Percentiles rank a stretch among this genome's conserved stretches.
Conservation (phyloP, 495 filamentous ascomycete species). For the Neurospora sp. region DNA sequence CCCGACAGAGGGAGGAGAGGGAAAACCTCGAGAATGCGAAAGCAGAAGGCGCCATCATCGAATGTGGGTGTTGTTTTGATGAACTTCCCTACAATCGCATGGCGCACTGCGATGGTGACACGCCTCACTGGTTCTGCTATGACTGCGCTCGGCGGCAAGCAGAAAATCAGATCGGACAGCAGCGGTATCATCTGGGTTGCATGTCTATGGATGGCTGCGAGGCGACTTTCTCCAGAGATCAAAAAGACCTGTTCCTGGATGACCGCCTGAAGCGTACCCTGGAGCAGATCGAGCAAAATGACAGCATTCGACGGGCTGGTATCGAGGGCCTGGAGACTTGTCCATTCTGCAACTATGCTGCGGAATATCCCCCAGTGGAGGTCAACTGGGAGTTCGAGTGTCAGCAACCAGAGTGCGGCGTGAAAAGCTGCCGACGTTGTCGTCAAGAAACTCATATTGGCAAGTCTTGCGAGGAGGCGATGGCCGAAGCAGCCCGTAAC, state of each 20-base stretch:
- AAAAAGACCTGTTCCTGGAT: slow-evolving; percentile 48
- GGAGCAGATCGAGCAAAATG: slow-evolving; percentile 58
- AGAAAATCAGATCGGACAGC: slow-evolving; percentile 55
- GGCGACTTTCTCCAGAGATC: slow-evolving; percentile 30
- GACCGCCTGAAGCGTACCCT: slow-evolving; percentile 44
- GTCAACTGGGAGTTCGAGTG: slow-evolving; percentile 68
- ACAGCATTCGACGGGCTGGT: slow-evolving; percentile 52
- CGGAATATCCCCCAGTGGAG: slow-evolving; percentile 56
- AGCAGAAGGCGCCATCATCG: slow-evolving; percentile 39
- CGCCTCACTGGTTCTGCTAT: slow-evolving; percentile 52
- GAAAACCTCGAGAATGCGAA: slow-evolving; percentile 34
- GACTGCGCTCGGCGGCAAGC: slow-evolving; percentile 54
- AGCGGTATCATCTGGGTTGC: slow-evolving; percentile 48
- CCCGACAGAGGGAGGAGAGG: slow-evolving; percentile 26
- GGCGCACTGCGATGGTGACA: slow-evolving; percentile 51
- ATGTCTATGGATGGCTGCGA: slow-evolving; percentile 41
- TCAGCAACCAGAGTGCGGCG: slow-evolving; percentile 51
- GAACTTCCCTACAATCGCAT: slow-evolving; percentile 56
- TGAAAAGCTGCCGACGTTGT: slow-evolving; percentile 66
- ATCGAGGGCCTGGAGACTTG: slow-evolving; percentile 60
- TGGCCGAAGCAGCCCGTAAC: slow-evolving; percentile 34
- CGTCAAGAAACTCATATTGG: slow-evolving; percentile 65
- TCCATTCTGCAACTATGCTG: slow-evolving; percentile 77
- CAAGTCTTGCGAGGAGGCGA: slow-evolving; percentile 55
- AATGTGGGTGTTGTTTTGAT: slow-evolving; percentile 63